Conservation (phyloP, 352 stramenopile genomes). For the Phytopythium vexans region DNA sequence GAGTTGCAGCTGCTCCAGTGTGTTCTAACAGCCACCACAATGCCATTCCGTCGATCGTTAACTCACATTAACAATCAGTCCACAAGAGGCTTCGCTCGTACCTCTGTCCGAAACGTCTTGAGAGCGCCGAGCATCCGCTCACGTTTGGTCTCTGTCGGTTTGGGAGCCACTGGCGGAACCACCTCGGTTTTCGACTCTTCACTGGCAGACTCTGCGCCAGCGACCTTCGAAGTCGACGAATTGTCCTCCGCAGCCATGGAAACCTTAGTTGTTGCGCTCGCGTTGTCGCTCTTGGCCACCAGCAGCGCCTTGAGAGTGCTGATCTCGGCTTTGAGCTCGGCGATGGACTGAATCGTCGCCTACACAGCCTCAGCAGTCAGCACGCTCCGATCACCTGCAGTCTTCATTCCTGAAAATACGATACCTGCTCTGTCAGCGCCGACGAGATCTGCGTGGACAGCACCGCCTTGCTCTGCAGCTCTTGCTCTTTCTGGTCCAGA, state of each 20-base stretch:
- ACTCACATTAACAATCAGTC: not conserved
- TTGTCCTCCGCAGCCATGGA: conserved; percentile 7
- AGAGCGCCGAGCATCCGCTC: conserved; percentile 45
- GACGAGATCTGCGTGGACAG: conserved; percentile 41
- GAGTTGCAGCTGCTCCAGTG: conserved; percentile 62
- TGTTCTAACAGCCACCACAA: conserved; percentile 38
- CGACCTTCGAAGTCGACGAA: not conserved
- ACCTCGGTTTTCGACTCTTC: not conserved
- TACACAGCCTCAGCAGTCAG: conserved; percentile 1
- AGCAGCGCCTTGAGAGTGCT: conserved; percentile 61
- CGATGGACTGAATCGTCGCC: conserved; percentile 53
- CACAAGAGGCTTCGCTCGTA: conserved; percentile 9
- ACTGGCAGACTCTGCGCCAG: too few relatives aligned
- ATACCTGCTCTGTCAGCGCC: conserved; percentile 46
- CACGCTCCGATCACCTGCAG: not conserved
- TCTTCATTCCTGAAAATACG: not conserved
- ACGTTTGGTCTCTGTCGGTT: conserved; percentile 18
- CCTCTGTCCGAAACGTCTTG: conserved; percentile 51
- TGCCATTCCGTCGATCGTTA: not conserved
- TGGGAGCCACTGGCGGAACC: conserved; percentile 8
- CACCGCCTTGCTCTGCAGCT: conserved; percentile 40
- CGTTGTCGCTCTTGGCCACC: conserved; percentile 25
- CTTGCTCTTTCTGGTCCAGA: conserved; percentile 54
- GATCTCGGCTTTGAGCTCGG: conserved; percentile 66
- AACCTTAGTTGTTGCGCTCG: not conserved